phyloP scores from a whole-genome alignment of 2,329 filamentous ascomycete genomes.

The Knufia petricola region DNA sequence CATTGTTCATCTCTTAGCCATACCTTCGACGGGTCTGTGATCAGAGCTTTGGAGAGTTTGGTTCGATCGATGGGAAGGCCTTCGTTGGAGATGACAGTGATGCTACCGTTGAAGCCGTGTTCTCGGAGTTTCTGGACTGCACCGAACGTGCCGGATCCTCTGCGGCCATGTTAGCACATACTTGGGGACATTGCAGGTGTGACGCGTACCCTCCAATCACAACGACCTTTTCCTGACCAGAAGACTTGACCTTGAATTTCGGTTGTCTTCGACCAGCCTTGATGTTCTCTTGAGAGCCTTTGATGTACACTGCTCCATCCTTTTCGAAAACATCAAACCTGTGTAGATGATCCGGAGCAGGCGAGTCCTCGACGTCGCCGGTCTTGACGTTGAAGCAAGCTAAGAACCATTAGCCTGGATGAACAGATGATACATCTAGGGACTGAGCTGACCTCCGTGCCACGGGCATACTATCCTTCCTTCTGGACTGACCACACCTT shows the following conservation, averaged over 20 bases:
- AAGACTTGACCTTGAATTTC: conserved; percentile 59
- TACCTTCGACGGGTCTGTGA: conserved; percentile 70
- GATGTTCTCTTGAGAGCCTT: conserved; percentile 67
- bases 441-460: conserved; percentile 79
- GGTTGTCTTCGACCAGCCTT: conserved; percentile 66
- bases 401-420: conserved; percentile 28
- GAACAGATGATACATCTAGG: neutral
- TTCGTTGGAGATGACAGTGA: conserved; percentile 78
- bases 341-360: conserved; percentile 75
- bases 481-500: conserved; percentile 71
- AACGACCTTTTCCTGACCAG: conserved; percentile 58
- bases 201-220: conserved; percentile 60
- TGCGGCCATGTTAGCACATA: conserved; percentile 21
- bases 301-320: conserved; percentile 74
- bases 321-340: conserved; percentile 74
- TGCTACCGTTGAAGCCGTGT: conserved; percentile 65
- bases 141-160: conserved; percentile 75
- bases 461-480: conserved; percentile 87
- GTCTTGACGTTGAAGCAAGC: conserved; percentile 87
- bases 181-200: conserved; percentile 3
- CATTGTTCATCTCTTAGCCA: conserved; percentile 67
- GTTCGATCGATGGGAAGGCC: conserved; percentile 85
- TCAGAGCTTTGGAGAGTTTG: conserved; percentile 87
- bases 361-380: conserved; percentile 91
- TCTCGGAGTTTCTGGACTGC: conserved; percentile 73